Evolutionary conservation across 768 basidiomycete genomes (phyloP), one percentile per base, ranked within the genome.

Genomic region (Agaricus blazei): DNA sequence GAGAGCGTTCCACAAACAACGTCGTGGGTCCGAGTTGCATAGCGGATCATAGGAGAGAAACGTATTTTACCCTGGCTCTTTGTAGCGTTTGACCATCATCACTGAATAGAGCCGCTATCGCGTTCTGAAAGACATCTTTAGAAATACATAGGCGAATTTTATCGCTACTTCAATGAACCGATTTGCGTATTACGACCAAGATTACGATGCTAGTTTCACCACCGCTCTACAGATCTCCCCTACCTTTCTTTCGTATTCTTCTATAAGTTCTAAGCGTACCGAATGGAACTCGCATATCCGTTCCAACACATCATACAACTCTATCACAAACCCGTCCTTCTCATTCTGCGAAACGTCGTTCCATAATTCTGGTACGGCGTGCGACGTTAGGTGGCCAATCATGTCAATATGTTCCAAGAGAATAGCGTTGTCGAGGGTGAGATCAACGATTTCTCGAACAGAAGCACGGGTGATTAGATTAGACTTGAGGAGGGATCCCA

Each of bases 211-310:
- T 7, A 27, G 14, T 14, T 15, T 34, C 43, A 45, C 42, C 34
- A 52, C 43, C 31, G 36, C 45, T 23, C 31, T 15, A 19, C 52
- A 54, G 24, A 54, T 54, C 15, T 54, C 36, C 27, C 47, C 45
- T 37, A 54, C 44, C 19, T 48, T 54, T 28, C 40, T 41, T 37
- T 54, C 52, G 34, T 54, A 54, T 24, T 54, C 52, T 11, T 54
- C 45, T 4, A 54, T 24, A 9, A 54, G 52, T 37, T 54, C 52
- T 28, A 37, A 27, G 19, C 46, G 52, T 8, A 54, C 45, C 5
- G 24, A 48, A 23, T 54, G 52, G 38, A 29, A 47, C 52, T 54
- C 52, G 8, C 52, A 54, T 45, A 54, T 8, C 52, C 37, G 12
- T 9, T 48, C 37, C 34, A 54, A 15, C 27, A 54, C 44, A 37